A percentile compares a stretch with the other conserved stretches of the same genome.
Evolutionary conservation across 208 protist species (phyloP).

Genomic region (Trichomonas tenax): DNA sequence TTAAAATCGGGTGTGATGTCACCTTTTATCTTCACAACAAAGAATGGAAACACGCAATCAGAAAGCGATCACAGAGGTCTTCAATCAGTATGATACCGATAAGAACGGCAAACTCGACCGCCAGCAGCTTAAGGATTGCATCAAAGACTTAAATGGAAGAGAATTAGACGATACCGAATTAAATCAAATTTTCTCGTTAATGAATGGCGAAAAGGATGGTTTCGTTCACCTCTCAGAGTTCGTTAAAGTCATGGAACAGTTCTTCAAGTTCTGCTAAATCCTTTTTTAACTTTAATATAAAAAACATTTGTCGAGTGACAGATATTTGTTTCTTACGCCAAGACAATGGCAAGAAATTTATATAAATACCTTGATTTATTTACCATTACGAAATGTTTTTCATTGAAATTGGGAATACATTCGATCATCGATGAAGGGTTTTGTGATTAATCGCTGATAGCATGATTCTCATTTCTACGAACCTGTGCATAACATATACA

Average conservation of each 20-base stretch:
- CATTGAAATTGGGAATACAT: no score
- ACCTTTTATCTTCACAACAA: background rate
- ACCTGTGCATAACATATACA: no score
- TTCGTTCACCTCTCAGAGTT: background rate
- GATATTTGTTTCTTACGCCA: background rate
- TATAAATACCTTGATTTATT: background rate
- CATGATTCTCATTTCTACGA: no score
- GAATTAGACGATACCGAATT: background rate
- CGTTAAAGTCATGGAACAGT: background rate
- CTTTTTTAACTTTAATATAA: background rate
- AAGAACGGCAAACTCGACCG: background rate
- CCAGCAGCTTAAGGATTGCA: background rate
- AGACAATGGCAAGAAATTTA: background rate
- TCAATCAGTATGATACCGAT: background rate
- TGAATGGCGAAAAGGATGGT: background rate
- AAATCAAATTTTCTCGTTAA: constrained; percentile 5
- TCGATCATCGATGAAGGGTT: no score
- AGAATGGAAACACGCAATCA: background rate
- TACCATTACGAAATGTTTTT: no score
- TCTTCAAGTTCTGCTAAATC: background rate
- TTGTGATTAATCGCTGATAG: no score
- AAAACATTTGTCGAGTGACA: no score
- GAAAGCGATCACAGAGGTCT: background rate
- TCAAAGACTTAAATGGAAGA: background rate
- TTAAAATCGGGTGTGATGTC: no score